These are phyloP conservation scores for Clavispora carvajalis DNA, from an alignment of 805 yeast species.

Conservation along the genomic window DNA sequence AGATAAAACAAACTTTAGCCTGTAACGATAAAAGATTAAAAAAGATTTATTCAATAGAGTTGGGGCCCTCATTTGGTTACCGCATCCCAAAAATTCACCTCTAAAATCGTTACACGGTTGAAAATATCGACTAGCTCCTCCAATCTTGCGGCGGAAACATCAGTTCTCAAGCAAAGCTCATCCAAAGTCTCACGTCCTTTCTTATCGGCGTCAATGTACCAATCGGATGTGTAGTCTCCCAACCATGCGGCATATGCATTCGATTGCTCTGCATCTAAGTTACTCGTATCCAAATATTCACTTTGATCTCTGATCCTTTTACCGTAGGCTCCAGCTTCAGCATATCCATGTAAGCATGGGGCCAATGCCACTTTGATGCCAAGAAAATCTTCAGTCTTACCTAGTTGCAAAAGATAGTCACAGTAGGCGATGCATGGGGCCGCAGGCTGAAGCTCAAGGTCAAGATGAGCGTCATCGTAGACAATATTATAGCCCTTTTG, in stretches of 20 bases:
- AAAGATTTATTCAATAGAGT: too few relatives aligned
- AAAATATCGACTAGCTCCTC: slow-evolving; percentile 54
- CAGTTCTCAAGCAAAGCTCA: slow-evolving; percentile 23
- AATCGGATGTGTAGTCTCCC: slow-evolving; percentile 52
- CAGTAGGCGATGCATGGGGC: slow-evolving; percentile 58
- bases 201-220: slow-evolving; percentile 50
- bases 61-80: slow-evolving; percentile 13
- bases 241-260: slow-evolving; percentile 51
- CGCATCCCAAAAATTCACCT: slow-evolving; percentile 66
- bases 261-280: slow-evolving; percentile 16
- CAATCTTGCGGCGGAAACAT: slow-evolving; percentile 40
- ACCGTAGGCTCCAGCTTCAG: slow-evolving; percentile 46
- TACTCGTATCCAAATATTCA: slow-evolving; percentile 18
- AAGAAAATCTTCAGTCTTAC: slow-evolving; percentile 51
- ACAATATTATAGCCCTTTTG: slow-evolving; percentile 33
- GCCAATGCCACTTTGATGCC: slow-evolving; percentile 64
- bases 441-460: slow-evolving; percentile 44
- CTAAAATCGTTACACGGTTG: slow-evolving; percentile 54
- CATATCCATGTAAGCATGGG: slow-evolving; percentile 74
- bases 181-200: slow-evolving; percentile 49
- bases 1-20: too few relatives aligned
- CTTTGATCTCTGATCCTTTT: slow-evolving; percentile 10
- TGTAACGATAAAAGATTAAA: too few relatives aligned
- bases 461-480: slow-evolving; percentile 32
- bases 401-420: slow-evolving; percentile 51